Evolutionary conservation across 805 yeast species (phyloP).

Genomic region (Barnettozyma salicaria): DNA sequence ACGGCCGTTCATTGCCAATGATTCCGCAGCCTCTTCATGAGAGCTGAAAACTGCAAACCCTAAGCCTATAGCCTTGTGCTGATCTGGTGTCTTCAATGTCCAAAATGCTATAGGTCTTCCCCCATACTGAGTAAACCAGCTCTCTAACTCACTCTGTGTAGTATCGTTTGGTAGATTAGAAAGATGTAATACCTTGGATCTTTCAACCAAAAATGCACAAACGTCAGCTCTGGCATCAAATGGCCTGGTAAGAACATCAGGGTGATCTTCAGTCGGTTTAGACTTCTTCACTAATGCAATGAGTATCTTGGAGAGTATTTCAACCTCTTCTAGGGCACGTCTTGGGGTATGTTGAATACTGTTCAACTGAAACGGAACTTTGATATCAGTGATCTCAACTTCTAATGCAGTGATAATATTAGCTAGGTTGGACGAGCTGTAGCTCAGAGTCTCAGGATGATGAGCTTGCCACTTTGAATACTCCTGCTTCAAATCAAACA

Average conservation of each 20-base stretch:
- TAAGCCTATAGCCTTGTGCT: conserved; percentile 45
- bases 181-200: conserved; percentile 72
- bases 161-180: conserved; percentile 81
- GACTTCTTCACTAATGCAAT: conserved; percentile 42
- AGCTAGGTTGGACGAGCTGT: conserved; percentile 25
- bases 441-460: conserved; percentile 43
- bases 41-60: conserved; percentile 84
- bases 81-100: conserved; percentile 66
- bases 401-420: conserved; percentile 27
- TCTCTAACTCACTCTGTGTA: conserved; percentile 84
- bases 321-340: conserved; percentile 42
- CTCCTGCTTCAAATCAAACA: conserved; percentile 73
- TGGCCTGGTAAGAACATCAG: conserved; percentile 60
- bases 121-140: conserved; percentile 87
- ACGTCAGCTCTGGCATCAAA: conserved; percentile 74
- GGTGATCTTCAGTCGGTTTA: conserved; percentile 42
- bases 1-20: conserved; percentile 75
- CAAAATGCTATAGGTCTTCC: conserved; percentile 85
- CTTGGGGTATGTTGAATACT: conserved; percentile 25
- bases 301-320: conserved; percentile 39
- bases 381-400: conserved; percentile 20
- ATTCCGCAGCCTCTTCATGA: conserved; percentile 82
- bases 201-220: conserved; percentile 57
- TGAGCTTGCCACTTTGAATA: conserved; percentile 65
- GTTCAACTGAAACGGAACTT: conserved; percentile 17